Percentiles rank a stretch among this genome's conserved stretches.
These are phyloP conservation scores for Houttuynia cordata DNA, from an alignment of 164 flowering plant species.

Conservation along the genomic window DNA sequence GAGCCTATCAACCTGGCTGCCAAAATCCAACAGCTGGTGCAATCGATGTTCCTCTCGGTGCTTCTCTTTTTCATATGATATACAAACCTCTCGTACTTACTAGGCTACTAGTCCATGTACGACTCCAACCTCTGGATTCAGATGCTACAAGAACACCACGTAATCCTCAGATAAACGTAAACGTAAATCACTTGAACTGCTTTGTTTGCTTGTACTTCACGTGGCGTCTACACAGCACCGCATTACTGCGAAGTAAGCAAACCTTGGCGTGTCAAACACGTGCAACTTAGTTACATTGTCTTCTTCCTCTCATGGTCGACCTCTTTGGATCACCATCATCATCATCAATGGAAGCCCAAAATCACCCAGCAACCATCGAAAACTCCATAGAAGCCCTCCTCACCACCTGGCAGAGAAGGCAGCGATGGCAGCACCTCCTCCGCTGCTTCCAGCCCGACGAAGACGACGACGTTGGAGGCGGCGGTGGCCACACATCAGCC, in stretches of 20 bases:
- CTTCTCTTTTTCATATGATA: too few species aligned
- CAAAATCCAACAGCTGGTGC: too few species aligned
- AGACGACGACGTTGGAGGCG: background rate
- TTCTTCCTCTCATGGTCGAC: background rate
- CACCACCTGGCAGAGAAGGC: constrained; percentile 24
- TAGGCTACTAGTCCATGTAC: too few species aligned
- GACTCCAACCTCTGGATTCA: too few species aligned
- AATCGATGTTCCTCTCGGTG: too few species aligned
- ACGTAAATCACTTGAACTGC: background rate
- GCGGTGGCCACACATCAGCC: background rate
- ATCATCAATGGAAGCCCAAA: constrained; percentile 9
- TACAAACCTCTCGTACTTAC: too few species aligned
- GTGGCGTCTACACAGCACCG: background rate
- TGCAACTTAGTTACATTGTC: background rate
- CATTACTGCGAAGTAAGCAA: too few species aligned
- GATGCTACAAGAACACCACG: too few species aligned
- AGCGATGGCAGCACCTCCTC: constrained; percentile 19
- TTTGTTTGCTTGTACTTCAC: background rate
- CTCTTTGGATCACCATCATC: background rate
- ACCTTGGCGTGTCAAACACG: too few species aligned
- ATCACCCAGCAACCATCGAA: constrained; percentile 13
- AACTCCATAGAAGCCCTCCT: constrained; percentile 25
- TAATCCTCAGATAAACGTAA: too few species aligned
- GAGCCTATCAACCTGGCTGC: too few species aligned
- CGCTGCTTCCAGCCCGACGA: constrained; percentile 1